These are phyloP conservation scores for Vararia minispora DNA, from an alignment of 768 basidiomycete species.

Conservation along the genomic window DNA sequence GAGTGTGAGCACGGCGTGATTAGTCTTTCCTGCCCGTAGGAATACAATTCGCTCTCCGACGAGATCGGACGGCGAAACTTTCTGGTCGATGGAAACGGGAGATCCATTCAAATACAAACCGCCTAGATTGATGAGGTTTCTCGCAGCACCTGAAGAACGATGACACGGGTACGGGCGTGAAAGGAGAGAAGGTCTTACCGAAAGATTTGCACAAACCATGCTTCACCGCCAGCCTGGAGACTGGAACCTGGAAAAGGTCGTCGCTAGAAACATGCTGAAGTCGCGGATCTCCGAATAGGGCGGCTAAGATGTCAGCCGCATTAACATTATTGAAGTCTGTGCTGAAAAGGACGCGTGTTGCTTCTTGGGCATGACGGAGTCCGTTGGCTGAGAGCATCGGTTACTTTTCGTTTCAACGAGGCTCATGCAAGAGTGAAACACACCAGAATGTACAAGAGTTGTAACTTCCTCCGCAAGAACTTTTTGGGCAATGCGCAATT, in stretches of 20 bases:
- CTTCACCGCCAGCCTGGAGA: slow-evolving; percentile 51
- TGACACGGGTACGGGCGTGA: neutral
- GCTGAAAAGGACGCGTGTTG: slow-evolving; percentile 35
- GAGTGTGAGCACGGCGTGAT: slow-evolving; percentile 12
- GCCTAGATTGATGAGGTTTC: slow-evolving; percentile 9
- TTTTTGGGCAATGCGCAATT: slow-evolving; percentile 35
- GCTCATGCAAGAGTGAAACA: neutral
- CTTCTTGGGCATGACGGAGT: slow-evolving; percentile 29
- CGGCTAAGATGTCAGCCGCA: slow-evolving; percentile 44
- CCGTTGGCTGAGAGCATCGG: slow-evolving; percentile 23
- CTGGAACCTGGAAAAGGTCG: slow-evolving; percentile 40
- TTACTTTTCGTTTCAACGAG: neutral
- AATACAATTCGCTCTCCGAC: slow-evolving; percentile 11
- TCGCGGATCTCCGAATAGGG: slow-evolving; percentile 56
- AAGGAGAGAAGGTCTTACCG: slow-evolving; percentile 1
- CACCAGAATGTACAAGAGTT: slow-evolving; percentile 47
- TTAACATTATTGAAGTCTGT: slow-evolving; percentile 29
- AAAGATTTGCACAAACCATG: slow-evolving; percentile 47
- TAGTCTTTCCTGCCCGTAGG: slow-evolving; percentile 13
- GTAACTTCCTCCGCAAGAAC: slow-evolving; percentile 48
- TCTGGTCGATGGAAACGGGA: slow-evolving; percentile 3
- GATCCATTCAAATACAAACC: slow-evolving; percentile 13
- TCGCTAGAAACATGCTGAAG: slow-evolving; percentile 37
- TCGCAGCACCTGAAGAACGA: slow-evolving; percentile 9
- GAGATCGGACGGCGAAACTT: slow-evolving; percentile 6